phyloP scores from a whole-genome alignment of 176 grass and related monocot genomes.

The Luzula sylvatica region DNA sequence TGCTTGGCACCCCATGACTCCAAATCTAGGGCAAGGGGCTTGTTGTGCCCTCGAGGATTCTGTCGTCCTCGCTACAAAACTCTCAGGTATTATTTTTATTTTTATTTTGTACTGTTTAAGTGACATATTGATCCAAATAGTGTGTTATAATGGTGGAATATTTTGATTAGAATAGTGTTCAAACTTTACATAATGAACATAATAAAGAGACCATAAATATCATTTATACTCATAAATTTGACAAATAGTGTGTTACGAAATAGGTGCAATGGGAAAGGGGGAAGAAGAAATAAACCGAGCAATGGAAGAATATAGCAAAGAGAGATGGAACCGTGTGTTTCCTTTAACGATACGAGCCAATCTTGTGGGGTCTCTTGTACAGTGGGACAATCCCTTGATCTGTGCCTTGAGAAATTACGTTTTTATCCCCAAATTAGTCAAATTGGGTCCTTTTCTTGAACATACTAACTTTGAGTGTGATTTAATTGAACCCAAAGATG shows the following conservation, averaged over 20 bases:
- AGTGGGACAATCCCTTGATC: slow-evolving; percentile 77
- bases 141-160: no score
- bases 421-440: slow-evolving; percentile 66
- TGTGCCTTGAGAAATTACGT: slow-evolving; percentile 61
- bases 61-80: slow-evolving; percentile 50
- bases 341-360: slow-evolving; percentile 56
- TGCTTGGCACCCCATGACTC: slow-evolving; percentile 98
- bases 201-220: no score
- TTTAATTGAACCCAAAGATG: slow-evolving; percentile 21
- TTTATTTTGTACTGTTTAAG: no score
- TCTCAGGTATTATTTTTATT: no score
- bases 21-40: slow-evolving; percentile 86
- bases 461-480: slow-evolving; percentile 89
- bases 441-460: slow-evolving; percentile 54
- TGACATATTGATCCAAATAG: no score
- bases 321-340: slow-evolving; percentile 72
- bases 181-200: no score
- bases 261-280: slow-evolving; percentile 1
- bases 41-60: slow-evolving; percentile 91
- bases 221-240: no score
- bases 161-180: no score
- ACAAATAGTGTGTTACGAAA: background rate
- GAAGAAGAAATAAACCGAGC: slow-evolving; percentile 10
- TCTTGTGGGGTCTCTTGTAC: slow-evolving; percentile 60
- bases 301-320: slow-evolving; percentile 38